These are phyloP conservation scores for Ustilago nuda DNA, from an alignment of 1,284 basidiomycete genomes.

Conservation along the genomic window DNA sequence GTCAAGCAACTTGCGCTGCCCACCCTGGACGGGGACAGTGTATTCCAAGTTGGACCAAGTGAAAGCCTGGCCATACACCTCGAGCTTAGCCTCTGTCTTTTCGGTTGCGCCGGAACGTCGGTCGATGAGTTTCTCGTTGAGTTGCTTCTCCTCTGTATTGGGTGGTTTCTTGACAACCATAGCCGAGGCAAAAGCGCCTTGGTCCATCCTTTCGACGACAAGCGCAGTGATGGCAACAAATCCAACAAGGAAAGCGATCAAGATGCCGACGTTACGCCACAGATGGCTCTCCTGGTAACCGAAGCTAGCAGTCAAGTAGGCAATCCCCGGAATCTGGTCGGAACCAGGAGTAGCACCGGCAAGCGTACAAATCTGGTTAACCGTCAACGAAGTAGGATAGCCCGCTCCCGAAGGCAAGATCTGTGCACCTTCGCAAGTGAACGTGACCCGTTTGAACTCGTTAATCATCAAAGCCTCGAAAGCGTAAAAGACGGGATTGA, in stretches of 20 bases:
- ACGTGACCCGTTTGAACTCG: constrained; percentile 70
- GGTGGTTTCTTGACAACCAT: constrained; percentile 65
- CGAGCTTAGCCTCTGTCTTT: constrained; percentile 56
- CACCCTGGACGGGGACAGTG: constrained; percentile 73
- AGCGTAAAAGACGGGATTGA: constrained; percentile 76
- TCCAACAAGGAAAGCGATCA: constrained; percentile 67
- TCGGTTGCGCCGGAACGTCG: constrained; percentile 40
- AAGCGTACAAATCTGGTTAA: constrained; percentile 70
- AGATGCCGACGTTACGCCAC: constrained; percentile 72
- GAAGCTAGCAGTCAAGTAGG: constrained; percentile 74
- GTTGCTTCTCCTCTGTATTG: constrained; percentile 40
- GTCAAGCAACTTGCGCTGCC: constrained; percentile 77
- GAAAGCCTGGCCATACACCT: constrained; percentile 63
- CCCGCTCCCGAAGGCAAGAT: constrained; percentile 41
- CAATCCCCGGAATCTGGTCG: constrained; percentile 71
- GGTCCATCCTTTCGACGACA: constrained; percentile 50
- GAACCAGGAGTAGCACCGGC: constrained; percentile 70
- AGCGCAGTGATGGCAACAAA: constrained; percentile 58
- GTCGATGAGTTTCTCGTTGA: constrained; percentile 47
- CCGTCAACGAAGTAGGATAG: constrained; percentile 42
- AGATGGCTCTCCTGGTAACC: constrained; percentile 74
- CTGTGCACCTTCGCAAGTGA: constrained; percentile 52
- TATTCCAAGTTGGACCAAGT: constrained; percentile 72
- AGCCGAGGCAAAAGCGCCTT: constrained; percentile 57
- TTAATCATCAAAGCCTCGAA: constrained; percentile 77